Evolutionary conservation across 2,329 filamentous ascomycete genomes (phyloP).

Genomic region (Fusarium sp.): DNA sequence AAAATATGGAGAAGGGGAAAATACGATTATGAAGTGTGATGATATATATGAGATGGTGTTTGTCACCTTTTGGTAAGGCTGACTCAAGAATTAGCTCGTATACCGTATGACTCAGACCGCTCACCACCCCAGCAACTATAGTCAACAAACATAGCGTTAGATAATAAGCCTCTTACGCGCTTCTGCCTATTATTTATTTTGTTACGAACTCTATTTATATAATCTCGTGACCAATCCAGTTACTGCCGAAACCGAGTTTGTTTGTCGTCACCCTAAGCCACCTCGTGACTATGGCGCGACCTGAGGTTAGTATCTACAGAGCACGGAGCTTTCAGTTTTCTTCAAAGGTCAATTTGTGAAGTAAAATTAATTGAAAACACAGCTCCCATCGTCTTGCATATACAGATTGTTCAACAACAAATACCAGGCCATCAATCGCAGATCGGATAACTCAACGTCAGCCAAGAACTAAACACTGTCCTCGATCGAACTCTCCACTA

Average conservation of each 20-base stretch:
- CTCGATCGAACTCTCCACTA: fast-evolving
- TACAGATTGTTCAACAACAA: fast-evolving
- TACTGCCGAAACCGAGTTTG: neutral
- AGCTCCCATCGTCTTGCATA: fast-evolving
- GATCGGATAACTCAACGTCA: neutral
- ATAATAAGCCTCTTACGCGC: too few species aligned
- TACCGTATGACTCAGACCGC: neutral
- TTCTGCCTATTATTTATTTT: too few species aligned
- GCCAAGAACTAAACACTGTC: too few species aligned
- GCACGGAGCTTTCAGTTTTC: neutral
- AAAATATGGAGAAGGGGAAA: neutral
- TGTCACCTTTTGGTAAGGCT: neutral
- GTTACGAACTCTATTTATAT: too few species aligned
- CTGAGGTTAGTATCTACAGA: too few species aligned
- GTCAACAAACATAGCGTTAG: neutral
- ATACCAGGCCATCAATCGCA: fast-evolving
- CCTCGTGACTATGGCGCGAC: neutral
- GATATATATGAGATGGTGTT: neutral
- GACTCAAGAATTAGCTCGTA: neutral
- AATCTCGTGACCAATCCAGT: too few species aligned
- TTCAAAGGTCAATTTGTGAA: fast-evolving
- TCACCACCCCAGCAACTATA: neutral
- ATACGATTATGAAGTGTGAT: fast-evolving
- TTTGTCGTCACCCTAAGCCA: too few species aligned
- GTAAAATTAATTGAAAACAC: fast-evolving